Evolutionary conservation across 345 rosid species (phyloP).

Genomic region (Pistacia atlantica): DNA sequence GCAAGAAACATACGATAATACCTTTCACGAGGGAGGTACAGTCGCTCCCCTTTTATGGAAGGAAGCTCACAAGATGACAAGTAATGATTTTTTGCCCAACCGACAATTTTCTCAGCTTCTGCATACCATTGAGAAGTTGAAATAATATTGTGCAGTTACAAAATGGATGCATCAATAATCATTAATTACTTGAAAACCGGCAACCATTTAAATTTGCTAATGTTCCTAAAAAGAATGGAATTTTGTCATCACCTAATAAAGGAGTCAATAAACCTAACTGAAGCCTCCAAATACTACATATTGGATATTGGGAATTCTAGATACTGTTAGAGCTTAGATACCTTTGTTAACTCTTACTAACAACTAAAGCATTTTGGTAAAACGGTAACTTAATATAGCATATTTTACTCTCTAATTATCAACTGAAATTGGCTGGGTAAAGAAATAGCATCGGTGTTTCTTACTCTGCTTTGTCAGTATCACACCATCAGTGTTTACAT

Average conservation of each 20-base stretch:
- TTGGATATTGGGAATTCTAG: too few relatives aligned
- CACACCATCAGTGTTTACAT: slow-evolving; percentile 79
- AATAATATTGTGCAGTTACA: not conserved
- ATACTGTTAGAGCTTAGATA: too few relatives aligned
- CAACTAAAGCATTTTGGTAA: too few relatives aligned
- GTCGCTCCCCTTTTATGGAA: slow-evolving; percentile 62
- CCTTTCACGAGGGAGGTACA: slow-evolving; percentile 87
- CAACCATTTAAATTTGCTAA: not conserved
- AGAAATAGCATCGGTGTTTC: slow-evolving; percentile 25
- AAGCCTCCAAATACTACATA: not conserved
- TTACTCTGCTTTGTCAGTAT: slow-evolving; percentile 81
- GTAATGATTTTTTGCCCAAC: slow-evolving; percentile 96
- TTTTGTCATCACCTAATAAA: not conserved
- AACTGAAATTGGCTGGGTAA: slow-evolving; percentile 6
- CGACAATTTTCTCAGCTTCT: slow-evolving; percentile 95
- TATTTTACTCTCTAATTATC: not conserved
- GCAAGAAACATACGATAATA: slow-evolving; percentile 24
- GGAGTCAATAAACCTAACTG: not conserved
- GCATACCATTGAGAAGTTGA: slow-evolving; percentile 25
- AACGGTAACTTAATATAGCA: too few relatives aligned
- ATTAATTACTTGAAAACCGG: slow-evolving; percentile 2
- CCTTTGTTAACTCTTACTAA: too few relatives aligned
- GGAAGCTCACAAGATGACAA: slow-evolving; percentile 70
- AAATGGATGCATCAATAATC: not conserved
- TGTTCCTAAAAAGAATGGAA: not conserved